Evolutionary conservation across 2,329 filamentous ascomycete species (phyloP).

Genomic region (Lasiodiplodia theobromae): DNA sequence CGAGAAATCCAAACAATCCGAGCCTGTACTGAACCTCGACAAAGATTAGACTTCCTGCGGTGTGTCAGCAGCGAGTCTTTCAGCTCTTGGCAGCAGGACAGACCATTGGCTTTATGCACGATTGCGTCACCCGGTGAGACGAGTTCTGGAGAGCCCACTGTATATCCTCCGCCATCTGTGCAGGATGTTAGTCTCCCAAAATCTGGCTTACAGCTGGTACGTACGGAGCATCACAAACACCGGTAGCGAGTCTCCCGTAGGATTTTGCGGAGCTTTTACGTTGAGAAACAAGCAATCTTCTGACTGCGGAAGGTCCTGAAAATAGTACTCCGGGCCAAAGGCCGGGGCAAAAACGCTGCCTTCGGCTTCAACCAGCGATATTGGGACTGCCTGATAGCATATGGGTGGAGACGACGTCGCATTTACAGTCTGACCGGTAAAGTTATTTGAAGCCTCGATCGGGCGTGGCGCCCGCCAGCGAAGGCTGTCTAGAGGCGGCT

Average conservation of each 20-base stretch:
- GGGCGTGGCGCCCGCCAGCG: slow-evolving; percentile 42
- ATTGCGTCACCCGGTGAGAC: slow-evolving; percentile 20
- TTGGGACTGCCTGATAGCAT: slow-evolving; percentile 40
- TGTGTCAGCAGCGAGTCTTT: slow-evolving; percentile 41
- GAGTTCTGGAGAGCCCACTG: not conserved
- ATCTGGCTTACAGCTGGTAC: not conserved
- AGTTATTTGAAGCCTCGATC: slow-evolving; percentile 37
- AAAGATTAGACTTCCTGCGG: slow-evolving; percentile 57
- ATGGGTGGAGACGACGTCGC: slow-evolving; percentile 37
- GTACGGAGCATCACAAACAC: slow-evolving; percentile 44
- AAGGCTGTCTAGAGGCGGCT: slow-evolving; percentile 38
- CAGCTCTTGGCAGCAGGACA: not conserved
- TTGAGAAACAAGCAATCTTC: slow-evolving; percentile 54
- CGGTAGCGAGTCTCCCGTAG: slow-evolving; percentile 37
- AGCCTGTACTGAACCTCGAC: slow-evolving; percentile 71
- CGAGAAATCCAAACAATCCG: slow-evolving; percentile 68
- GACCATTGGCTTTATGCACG: slow-evolving; percentile 23
- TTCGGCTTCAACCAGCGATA: not conserved
- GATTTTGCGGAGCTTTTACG: slow-evolving; percentile 47
- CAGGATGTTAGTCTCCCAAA: not conserved
- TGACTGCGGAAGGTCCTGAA: slow-evolving; percentile 27
- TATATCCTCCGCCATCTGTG: slow-evolving; percentile 24
- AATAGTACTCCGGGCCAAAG: not conserved
- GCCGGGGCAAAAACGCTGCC: not conserved
- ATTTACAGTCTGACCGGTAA: slow-evolving; percentile 35